phyloP scores from a whole-genome alignment of 805 yeast genomes.

The Yarrowia hollandica region DNA sequence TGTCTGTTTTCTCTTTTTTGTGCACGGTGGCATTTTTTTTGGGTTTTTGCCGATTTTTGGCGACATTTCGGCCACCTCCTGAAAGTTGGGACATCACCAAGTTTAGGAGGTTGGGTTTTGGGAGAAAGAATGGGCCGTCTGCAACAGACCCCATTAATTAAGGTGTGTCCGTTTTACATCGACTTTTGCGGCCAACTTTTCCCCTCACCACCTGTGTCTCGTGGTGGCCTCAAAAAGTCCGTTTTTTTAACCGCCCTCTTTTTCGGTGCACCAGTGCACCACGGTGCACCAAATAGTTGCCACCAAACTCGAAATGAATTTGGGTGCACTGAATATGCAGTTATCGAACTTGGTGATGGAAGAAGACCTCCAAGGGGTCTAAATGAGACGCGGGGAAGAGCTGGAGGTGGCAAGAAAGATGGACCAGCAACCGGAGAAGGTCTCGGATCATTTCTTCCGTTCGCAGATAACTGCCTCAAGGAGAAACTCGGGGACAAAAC shows the following conservation, averaged over 20 bases:
- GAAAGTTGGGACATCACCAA: not conserved
- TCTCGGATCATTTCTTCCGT: not conserved
- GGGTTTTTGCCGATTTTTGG: no score
- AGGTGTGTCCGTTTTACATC: not conserved
- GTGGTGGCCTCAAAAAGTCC: not conserved
- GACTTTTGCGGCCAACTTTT: no score
- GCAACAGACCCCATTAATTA: slow-evolving; percentile 8
- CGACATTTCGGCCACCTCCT: no score
- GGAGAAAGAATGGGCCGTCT: no score
- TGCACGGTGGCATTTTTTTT: no score
- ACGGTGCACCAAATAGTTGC: slow-evolving; percentile 1
- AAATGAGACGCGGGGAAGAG: no score
- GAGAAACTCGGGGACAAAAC: slow-evolving; percentile 1
- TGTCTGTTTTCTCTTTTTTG: no score
- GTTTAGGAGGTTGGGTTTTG: not conserved
- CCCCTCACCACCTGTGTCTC: not conserved
- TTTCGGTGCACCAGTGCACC: not conserved
- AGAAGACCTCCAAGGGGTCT: no score
- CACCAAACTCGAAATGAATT: slow-evolving; percentile 11
- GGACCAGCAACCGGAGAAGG: no score
- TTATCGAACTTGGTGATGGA: no score
- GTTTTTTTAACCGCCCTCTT: not conserved
- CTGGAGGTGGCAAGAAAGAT: no score
- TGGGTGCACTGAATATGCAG: not conserved
- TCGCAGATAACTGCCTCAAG: slow-evolving; percentile 24